Conservation (phyloP, 2,329 filamentous ascomycete genomes). For the Scytalidium sp. region DNA sequence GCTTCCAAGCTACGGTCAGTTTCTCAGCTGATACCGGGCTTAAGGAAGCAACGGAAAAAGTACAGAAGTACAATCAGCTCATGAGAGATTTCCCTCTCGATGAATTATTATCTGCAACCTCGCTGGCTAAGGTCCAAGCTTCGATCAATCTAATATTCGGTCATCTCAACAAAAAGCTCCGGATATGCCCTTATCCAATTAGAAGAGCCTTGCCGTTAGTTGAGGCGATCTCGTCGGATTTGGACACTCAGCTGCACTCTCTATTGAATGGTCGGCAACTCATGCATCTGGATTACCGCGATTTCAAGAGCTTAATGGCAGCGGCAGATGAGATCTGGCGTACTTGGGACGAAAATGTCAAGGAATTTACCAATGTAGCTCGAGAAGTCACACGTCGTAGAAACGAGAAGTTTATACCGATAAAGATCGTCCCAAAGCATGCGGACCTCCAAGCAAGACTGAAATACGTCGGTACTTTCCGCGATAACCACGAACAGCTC, state of each 20-base stretch:
- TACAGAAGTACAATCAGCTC: conserved; percentile 97
- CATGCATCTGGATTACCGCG: conserved; percentile 87
- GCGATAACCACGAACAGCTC: conserved; percentile 95
- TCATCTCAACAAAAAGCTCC: conserved; percentile 96
- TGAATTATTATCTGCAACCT: conserved; percentile 88
- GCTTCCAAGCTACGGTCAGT: conserved; percentile 95
- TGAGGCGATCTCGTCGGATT: conserved; percentile 90
- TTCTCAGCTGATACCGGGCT: conserved; percentile 94
- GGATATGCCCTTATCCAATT: conserved; percentile 94
- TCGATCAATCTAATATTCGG: conserved; percentile 85
- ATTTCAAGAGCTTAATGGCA: conserved; percentile 84
- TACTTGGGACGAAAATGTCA: conserved; percentile 92
- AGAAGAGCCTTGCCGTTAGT: conserved; percentile 89
- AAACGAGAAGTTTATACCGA: conserved; percentile 97
- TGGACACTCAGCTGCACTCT: conserved; percentile 82
- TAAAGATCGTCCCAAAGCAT: conserved; percentile 90
- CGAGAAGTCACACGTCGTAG: conserved; percentile 90
- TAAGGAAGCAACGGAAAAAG: conserved; percentile 92
- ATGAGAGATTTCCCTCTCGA: conserved; percentile 98
- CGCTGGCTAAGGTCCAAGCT: conserved; percentile 83
- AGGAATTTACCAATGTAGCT: conserved; percentile 96
- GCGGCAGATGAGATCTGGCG: conserved; percentile 83
- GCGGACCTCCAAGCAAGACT: conserved; percentile 85
- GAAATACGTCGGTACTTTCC: conserved; percentile 91
- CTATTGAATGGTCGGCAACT: conserved; percentile 82